Evolutionary conservation across 768 basidiomycete genomes (phyloP), one percentile per base, ranked within the genome.

Genomic region (Leucosporidium scottii): DNA sequence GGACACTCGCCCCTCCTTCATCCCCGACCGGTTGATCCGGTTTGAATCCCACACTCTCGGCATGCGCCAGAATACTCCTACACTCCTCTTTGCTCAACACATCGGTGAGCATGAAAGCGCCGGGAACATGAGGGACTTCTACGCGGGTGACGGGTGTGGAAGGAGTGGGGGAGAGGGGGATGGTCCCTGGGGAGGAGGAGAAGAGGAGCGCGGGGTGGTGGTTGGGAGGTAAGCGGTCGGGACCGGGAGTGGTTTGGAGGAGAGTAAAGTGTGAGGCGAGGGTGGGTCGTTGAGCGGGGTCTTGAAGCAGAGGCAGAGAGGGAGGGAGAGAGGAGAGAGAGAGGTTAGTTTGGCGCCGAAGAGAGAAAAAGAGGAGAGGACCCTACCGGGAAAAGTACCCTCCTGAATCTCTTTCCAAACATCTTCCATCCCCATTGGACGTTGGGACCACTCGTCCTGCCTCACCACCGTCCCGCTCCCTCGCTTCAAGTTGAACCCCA

Each of bases 151-250:
- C 78, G 77, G 49, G 74, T 74, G 63, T 75, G 78, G 64, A 66
- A 78, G 61, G 66, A 1, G 59, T 0, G 2, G 67, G 12, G 0
- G 53, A 17, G 50, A 72, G 67, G 3, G 67, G 61, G 49, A 68
- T 61, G 18, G 65, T 25, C 28, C n/a, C 53, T 20, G 61, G 62
- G 7, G 51, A 5, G 36, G 82, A 82, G 56, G 78, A 80, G 71
- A 81, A 81, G n/a, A 85, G 82, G 23, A 83, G 80, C 0, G 82
- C 82, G 15, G 82, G 80, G 74, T 83, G 81, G 50, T 81, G 79
- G 73, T 85, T 85, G 27, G 83, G 83, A 0, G 84, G 84, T 17
- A 82, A 80, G 25, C 84, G 81, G 1, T 81, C 80, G n/a, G 80
- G 78, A 0, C 82, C 84, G 8, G 80, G 80, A 1, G 81, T 81